Evolutionary conservation across 2,329 filamentous ascomycete species (phyloP).

Genomic region (Sphaerostilbella broomeana): DNA sequence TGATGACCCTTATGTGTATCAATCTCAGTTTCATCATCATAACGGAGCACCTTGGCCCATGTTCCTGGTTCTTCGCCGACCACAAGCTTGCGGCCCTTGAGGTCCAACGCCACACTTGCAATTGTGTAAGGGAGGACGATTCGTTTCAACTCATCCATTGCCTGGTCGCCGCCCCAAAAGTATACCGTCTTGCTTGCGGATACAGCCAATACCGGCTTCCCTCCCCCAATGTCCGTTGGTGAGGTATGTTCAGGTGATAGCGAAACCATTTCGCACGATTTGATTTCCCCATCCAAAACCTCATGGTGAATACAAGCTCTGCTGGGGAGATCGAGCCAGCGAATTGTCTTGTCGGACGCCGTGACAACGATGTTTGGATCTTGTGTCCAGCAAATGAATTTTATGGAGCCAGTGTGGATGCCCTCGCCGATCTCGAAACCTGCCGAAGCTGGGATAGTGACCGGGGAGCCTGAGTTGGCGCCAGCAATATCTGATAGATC

Average conservation of each 20-base stretch:
- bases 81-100: constrained; percentile 73
- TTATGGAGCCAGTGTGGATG: constrained; percentile 81
- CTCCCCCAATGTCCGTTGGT: constrained; percentile 57
- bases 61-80: constrained; percentile 89
- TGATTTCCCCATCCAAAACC: constrained; percentile 75
- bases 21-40: constrained; percentile 74
- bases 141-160: constrained; percentile 68
- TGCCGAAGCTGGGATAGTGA: constrained; percentile 51
- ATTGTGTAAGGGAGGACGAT: constrained; percentile 77
- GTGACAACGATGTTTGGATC: constrained; percentile 87
- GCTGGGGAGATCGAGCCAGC: constrained; percentile 87
- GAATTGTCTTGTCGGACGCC: constrained; percentile 81
- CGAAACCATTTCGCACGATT: constrained; percentile 82
- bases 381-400: constrained; percentile 89
- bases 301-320: constrained; percentile 70
- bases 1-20: constrained; percentile 96
- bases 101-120: constrained; percentile 82
- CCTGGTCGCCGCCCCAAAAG: constrained; percentile 74
- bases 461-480: constrained; percentile 31
- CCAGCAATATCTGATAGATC: constrained; percentile 62
- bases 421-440: constrained; percentile 84
- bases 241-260: constrained; percentile 54
- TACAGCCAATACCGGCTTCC: constrained; percentile 71
- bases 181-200: constrained; percentile 92
- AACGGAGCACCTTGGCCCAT: constrained; percentile 92